Conservation (phyloP, 2,329 filamentous ascomycete genomes). For the Venturia aucupariae region DNA sequence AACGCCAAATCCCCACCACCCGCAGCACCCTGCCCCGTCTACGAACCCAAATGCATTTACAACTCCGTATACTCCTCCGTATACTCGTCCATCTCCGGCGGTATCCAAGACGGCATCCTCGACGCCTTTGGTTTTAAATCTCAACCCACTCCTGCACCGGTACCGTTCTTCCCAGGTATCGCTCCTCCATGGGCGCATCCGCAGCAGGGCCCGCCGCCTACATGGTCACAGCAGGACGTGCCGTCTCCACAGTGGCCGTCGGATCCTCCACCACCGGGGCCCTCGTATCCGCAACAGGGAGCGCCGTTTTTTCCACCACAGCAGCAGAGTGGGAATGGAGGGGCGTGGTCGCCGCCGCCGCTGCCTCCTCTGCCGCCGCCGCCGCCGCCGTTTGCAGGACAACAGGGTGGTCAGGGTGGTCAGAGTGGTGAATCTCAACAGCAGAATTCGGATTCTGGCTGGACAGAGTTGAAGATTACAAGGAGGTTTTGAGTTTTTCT, state of each 20-base stretch:
- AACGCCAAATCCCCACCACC: background rate
- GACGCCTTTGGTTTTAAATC: background rate
- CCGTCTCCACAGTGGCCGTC: too few species aligned
- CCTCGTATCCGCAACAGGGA: background rate
- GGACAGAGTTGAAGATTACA: too few species aligned
- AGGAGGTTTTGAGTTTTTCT: too few species aligned
- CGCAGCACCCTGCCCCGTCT: background rate
- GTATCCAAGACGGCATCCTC: background rate
- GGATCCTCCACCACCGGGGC: too few species aligned
- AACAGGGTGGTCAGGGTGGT: background rate
- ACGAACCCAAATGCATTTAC: background rate
- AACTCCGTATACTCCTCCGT: background rate
- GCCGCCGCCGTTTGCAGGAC: background rate
- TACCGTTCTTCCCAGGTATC: background rate
- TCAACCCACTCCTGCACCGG: background rate
- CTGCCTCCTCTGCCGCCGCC: too few species aligned
- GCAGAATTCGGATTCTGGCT: background rate
- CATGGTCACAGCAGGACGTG: too few species aligned
- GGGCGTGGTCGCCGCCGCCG: background rate
- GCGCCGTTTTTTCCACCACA: too few species aligned
- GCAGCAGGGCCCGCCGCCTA: background rate
- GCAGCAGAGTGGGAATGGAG: background rate
- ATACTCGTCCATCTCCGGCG: too few species aligned
- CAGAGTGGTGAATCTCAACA: too few species aligned
- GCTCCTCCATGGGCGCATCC: background rate